Evolutionary conservation across 225 moss, liverwort and hornwort genomes (phyloP).

Genomic region (Antitrichia curtipendula): DNA sequence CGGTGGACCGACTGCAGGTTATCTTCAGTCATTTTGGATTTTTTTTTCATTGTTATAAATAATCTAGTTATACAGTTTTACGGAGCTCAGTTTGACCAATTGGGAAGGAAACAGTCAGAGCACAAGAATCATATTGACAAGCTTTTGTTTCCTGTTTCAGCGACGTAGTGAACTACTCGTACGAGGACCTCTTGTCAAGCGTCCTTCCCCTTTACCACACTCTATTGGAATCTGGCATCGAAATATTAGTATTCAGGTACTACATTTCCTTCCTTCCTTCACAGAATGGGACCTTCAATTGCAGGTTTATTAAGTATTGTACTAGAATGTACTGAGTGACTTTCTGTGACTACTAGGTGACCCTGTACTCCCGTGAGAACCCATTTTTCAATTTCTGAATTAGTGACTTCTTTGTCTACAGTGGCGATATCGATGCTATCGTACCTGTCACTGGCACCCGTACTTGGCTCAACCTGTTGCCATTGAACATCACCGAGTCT

Average conservation of each 20-base stretch:
- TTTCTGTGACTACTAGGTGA: not conserved
- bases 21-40: not conserved
- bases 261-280: not conserved
- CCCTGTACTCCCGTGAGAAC: not conserved
- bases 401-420: not conserved
- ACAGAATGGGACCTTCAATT: not conserved
- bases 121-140: not conserved
- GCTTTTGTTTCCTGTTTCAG: constrained; percentile 13
- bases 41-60: not conserved
- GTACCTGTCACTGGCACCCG: constrained; percentile 93
- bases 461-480: constrained; percentile 59
- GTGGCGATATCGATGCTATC: constrained; percentile 93
- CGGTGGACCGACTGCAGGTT: constrained; percentile 86
- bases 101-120: not conserved
- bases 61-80: not conserved
- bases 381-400: not conserved
- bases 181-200: constrained; percentile 60
- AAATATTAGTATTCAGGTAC: constrained; percentile 82
- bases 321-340: not conserved
- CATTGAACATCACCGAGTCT: constrained; percentile 33
- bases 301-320: not conserved
- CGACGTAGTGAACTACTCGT: constrained; percentile 49
- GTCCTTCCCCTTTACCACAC: constrained; percentile 58
- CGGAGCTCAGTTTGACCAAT: not conserved
- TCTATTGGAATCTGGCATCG: constrained; percentile 55